phyloP scores from a whole-genome alignment of 495 filamentous ascomycete genomes.

The Cryomyces antarcticus region DNA sequence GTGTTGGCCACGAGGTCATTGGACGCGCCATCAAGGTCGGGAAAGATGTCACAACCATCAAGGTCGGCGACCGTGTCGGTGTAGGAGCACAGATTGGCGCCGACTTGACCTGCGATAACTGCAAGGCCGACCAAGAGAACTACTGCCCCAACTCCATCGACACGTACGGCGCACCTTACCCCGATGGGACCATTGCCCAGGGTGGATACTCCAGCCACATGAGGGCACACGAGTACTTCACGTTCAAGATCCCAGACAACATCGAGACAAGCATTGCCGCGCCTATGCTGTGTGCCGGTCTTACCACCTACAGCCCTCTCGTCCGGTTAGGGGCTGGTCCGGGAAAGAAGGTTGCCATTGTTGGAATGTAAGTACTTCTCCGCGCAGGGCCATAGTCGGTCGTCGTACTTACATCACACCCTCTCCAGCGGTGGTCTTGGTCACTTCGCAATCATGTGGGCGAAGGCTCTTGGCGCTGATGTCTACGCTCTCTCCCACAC shows the following conservation, averaged over 20 bases:
- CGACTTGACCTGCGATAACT: constrained; percentile 48
- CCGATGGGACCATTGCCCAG: constrained; percentile 40
- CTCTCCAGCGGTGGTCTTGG: constrained; percentile 21
- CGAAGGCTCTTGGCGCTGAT: constrained; percentile 23
- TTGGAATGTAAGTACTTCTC: constrained; percentile 32
- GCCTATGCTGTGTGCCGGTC: constrained; percentile 77
- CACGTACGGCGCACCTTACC: constrained; percentile 46
- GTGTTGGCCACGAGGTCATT: constrained; percentile 58
- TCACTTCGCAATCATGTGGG: constrained; percentile 23
- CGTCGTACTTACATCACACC: not conserved
- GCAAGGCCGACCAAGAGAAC: constrained; percentile 55
- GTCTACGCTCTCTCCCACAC: constrained; percentile 24
- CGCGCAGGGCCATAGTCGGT: not conserved
- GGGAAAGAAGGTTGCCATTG: constrained; percentile 65
- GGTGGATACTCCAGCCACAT: constrained; percentile 51
- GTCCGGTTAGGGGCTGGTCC: constrained; percentile 52
- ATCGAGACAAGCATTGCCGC: constrained; percentile 47
- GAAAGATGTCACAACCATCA: constrained; percentile 39
- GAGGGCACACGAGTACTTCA: constrained; percentile 56
- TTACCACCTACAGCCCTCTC: constrained; percentile 64
- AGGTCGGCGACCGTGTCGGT: constrained; percentile 58
- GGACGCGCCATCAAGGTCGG: constrained; percentile 55
- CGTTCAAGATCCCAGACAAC: constrained; percentile 60
- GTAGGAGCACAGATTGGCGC: constrained; percentile 60
- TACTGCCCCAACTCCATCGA: constrained; percentile 52